Evolutionary conservation across 768 basidiomycete species (phyloP).

Genomic region (Serendipita sp.): DNA sequence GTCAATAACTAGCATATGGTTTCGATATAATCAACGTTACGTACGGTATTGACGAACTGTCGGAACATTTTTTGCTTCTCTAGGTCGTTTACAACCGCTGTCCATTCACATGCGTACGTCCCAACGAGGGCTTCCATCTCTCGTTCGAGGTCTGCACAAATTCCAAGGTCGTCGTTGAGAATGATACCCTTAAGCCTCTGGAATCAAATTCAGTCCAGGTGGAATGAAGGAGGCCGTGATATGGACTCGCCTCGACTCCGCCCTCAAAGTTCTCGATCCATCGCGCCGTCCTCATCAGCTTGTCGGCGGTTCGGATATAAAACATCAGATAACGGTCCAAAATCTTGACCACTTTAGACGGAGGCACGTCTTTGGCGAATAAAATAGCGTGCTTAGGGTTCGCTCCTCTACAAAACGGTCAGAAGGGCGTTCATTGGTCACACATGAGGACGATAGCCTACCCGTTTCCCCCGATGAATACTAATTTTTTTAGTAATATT

Average conservation of each 20-base stretch:
- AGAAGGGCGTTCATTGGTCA: too few relatives aligned
- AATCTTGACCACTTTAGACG: too few relatives aligned
- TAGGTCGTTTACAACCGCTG: constrained; percentile 39
- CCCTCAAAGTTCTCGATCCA: constrained; percentile 17
- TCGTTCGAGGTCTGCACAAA: constrained; percentile 49
- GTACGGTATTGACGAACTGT: constrained; percentile 50
- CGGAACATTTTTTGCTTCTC: constrained; percentile 33
- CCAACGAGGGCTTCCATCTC: constrained; percentile 50
- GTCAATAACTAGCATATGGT: neutral
- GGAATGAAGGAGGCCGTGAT: neutral
- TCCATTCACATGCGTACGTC: constrained; percentile 59
- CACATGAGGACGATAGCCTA: too few relatives aligned
- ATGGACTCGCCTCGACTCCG: constrained; percentile 35
- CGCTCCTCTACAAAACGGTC: too few relatives aligned
- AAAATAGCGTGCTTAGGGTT: too few relatives aligned
- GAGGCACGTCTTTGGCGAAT: too few relatives aligned
- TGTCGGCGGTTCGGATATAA: too few relatives aligned
- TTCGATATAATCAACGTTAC: neutral
- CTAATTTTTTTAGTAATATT: too few relatives aligned
- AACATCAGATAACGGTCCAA: too few relatives aligned
- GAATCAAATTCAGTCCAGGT: neutral
- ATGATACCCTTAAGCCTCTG: constrained; percentile 48
- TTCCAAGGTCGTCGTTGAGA: constrained; percentile 54
- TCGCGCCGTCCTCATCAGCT: too few relatives aligned
- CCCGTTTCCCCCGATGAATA: too few relatives aligned